Evolutionary conservation across 257 asterid genomes (phyloP).

Genomic region (Plantago elongata): DNA sequence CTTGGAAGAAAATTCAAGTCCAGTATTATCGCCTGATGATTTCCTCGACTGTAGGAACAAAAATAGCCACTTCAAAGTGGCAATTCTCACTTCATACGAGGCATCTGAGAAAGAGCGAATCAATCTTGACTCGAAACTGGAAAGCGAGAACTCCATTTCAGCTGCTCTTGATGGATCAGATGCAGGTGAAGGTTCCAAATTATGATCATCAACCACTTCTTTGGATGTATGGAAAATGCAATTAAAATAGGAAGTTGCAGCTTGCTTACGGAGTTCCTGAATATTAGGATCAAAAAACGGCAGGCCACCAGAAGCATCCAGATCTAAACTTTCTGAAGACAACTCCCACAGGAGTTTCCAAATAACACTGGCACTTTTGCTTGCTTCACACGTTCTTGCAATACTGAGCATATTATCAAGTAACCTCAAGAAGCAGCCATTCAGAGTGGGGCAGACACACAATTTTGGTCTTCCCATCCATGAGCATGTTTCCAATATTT

Average conservation of each 20-base stretch:
- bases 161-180: slow-evolving; percentile 29
- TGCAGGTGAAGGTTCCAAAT: slow-evolving; percentile 38
- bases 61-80: slow-evolving; percentile 81
- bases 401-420: slow-evolving; percentile 78
- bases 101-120: slow-evolving; percentile 54
- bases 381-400: slow-evolving; percentile 53
- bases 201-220: slow-evolving; percentile 44
- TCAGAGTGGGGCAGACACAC: slow-evolving; percentile 78
- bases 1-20: slow-evolving; percentile 33
- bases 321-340: slow-evolving; percentile 69
- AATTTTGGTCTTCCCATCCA: slow-evolving; percentile 72
- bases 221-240: slow-evolving; percentile 60
- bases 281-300: slow-evolving; percentile 68
- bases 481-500: slow-evolving; percentile 42
- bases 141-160: slow-evolving; percentile 35
- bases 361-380: slow-evolving; percentile 45
- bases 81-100: slow-evolving; percentile 82
- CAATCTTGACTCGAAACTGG: slow-evolving; percentile 55
- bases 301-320: slow-evolving; percentile 37
- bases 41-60: slow-evolving; percentile 48
- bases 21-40: slow-evolving; percentile 21
- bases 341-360: slow-evolving; percentile 67
- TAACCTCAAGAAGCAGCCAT: slow-evolving; percentile 50
- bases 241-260: slow-evolving; percentile 76
- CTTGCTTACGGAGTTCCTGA: slow-evolving; percentile 83